Evolutionary conservation across 169 alveolate genomes (phyloP).

Genomic region (Plasmodium chabaudi): DNA sequence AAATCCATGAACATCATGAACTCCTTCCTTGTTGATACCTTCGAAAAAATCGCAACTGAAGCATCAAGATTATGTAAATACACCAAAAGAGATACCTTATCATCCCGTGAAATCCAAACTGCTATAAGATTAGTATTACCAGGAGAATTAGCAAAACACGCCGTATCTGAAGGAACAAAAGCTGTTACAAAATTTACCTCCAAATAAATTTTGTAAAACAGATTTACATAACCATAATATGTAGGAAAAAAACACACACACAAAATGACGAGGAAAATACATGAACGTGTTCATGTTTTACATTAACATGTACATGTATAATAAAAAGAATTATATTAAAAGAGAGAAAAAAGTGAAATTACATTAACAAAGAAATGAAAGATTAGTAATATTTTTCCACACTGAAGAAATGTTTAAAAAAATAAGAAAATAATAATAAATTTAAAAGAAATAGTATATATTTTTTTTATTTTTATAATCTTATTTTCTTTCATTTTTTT

Average conservation of each 20-base stretch:
- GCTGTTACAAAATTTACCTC: constrained; percentile 98
- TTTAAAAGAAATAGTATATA: no score
- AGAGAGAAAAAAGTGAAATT: constrained; percentile 4
- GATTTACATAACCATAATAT: background rate
- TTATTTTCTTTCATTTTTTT: no score
- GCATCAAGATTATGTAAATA: constrained; percentile 96
- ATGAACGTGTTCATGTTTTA: background rate
- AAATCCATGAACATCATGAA: constrained; percentile 97
- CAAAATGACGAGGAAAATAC: background rate
- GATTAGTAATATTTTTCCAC: no score
- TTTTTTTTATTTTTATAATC: no score
- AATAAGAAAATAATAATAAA: no score
- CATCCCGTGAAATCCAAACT: constrained; percentile 98
- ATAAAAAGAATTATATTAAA: constrained; percentile 6
- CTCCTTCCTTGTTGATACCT: constrained; percentile 96
- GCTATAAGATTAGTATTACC: constrained; percentile 99
- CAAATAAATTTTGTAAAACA: constrained; percentile 80
- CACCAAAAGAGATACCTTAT: constrained; percentile 96
- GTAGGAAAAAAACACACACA: background rate
- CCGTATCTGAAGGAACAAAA: constrained; percentile 99
- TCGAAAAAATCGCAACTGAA: constrained; percentile 96
- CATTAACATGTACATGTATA: background rate
- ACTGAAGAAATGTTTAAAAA: no score
- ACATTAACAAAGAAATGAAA: background rate
- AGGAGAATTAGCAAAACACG: constrained; percentile 99